Base-by-base conservation (phyloP, 2,329 filamentous ascomycete genomes). In the Hypoxylon sp. region DNA sequence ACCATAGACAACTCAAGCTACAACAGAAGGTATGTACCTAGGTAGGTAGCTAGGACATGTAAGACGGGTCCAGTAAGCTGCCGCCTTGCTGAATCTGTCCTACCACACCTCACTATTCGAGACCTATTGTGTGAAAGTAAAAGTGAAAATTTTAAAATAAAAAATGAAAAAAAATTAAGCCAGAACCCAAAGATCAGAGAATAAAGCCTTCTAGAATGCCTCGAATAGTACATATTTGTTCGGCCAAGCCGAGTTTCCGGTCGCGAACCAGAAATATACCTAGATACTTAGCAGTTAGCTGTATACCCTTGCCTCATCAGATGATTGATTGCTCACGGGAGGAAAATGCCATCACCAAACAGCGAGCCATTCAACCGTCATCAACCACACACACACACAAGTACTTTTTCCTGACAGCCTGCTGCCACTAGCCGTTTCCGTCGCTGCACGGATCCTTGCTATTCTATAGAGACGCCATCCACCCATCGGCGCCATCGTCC, bases 351-450 rank as follows among this genome's bases (percentile, higher is more conserved):
- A 47, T 53, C 39, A 24, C 42, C 39, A 58, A 67, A 66, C 52
- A 55, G 46, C 17, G 22, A n/a, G 17, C 46, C 33, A 60, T 61
- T 57, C 50, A 1, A 22, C 37, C 35, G 52, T 50, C 60, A 33
- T 44, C 50, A 35, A 51, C 47, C 9, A 65, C 42, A 52, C 50
- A 65, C 42, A 52, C 50, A 48, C 48, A 26, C 46, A 39, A 54
- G 24, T 33, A 26, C 46, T 33, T 58, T 33, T 26, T 61, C 24
- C 61, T 9, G 39, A 33, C 37, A 68, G 33, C 48, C 52, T 35
- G 48, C 60, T 70, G 57, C 50, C 44, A 33, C 65, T 70, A 70
- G 44, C 68, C 61, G 62, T 22, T 63, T 65, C 68, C 68, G 68
- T 70, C 61, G 37, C 58, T 66, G 46, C 62, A 68, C 56, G 58